Evolutionary conservation across 2,329 filamentous ascomycete species (phyloP).

Genomic region (Dothistroma septosporum): DNA sequence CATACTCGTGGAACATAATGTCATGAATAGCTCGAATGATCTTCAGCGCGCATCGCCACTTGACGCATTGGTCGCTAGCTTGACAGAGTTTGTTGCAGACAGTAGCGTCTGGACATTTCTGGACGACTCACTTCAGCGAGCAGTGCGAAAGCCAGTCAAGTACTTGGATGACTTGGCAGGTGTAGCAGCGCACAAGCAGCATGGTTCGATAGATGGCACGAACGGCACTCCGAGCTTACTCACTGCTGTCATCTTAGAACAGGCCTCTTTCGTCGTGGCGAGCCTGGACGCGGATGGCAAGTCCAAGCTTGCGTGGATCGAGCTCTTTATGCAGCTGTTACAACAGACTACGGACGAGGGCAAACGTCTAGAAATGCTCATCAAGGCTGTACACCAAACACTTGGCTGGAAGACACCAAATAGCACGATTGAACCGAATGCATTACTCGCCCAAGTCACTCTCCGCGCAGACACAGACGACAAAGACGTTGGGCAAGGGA

Average conservation of each 20-base stretch:
- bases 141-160: slow-evolving; percentile 72
- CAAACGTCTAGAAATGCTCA: slow-evolving; percentile 6
- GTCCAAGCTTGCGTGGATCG: slow-evolving; percentile 20
- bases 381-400: not conserved
- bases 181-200: slow-evolving; percentile 33
- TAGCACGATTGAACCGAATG: slow-evolving; percentile 3
- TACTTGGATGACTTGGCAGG: slow-evolving; percentile 68
- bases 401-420: slow-evolving; percentile 4
- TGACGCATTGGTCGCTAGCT: slow-evolving; percentile 48
- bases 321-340: slow-evolving; percentile 21
- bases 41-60: slow-evolving; percentile 36
- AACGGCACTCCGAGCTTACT: slow-evolving; percentile 56
- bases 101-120: slow-evolving; percentile 63
- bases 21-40: slow-evolving; percentile 49
- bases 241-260: slow-evolving; percentile 67
- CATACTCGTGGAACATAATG: slow-evolving; percentile 61
- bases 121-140: slow-evolving; percentile 76
- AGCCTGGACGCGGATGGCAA: slow-evolving; percentile 13
- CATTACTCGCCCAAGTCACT: not conserved
- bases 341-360: slow-evolving; percentile 8
- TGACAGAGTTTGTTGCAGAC: slow-evolving; percentile 19
- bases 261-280: slow-evolving; percentile 60
- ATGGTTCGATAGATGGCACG: slow-evolving; percentile 21
- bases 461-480: not conserved
- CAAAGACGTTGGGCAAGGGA: not conserved